Base-by-base conservation (phyloP, 2,329 filamentous ascomycete genomes). In the Laburnicola sp. region DNA sequence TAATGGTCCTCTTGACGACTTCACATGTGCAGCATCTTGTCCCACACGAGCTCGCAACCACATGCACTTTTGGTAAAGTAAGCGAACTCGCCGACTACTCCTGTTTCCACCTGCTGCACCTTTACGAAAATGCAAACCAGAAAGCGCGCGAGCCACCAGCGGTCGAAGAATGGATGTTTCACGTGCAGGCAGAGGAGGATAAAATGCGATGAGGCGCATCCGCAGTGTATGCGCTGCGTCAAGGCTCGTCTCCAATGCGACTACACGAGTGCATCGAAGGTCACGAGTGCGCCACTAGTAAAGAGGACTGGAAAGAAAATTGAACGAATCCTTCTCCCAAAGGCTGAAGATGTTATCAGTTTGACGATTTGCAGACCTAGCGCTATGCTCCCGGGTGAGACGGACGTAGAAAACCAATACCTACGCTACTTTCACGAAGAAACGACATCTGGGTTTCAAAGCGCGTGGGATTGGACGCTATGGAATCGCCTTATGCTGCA, bases 401-500 rank as follows among this genome's bases (percentile, higher is more conserved):
- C 54, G 1, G 54, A 57, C 22, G 45, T 57, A 7, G 54, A 57
- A 31, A 57, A 54, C 26, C 50, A 45, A 22, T 57, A 57, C 31
- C 40, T 57, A 3, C 32, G 37, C 4, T 57, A 54, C 37, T 57
- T 57, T 27, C 50, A 57, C 21, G 28, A 57, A 22, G 54, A 57
- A 23, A 57, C 54, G 23, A 57, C 50, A 25, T 45, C 43, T 49
- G 50, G 48, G 25, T 57, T 57, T 25, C 47, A 53, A 38, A 54
- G 47, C 23, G 45, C 48, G 21, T 57, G 51, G 45, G 54, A 57
- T 25, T 57, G 54, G 54, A 46, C 50, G 1, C 28, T 57, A 4
- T 57, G 54, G 54, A 57, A 57, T 47, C 54, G 51, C 7, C 47
- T 57, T 25, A 38, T 57, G 37, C 47, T 54, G 4, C 54, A 57